phyloP scores from a whole-genome alignment of 2,329 filamentous ascomycete species.

The Colletotrichum noveboracense region DNA sequence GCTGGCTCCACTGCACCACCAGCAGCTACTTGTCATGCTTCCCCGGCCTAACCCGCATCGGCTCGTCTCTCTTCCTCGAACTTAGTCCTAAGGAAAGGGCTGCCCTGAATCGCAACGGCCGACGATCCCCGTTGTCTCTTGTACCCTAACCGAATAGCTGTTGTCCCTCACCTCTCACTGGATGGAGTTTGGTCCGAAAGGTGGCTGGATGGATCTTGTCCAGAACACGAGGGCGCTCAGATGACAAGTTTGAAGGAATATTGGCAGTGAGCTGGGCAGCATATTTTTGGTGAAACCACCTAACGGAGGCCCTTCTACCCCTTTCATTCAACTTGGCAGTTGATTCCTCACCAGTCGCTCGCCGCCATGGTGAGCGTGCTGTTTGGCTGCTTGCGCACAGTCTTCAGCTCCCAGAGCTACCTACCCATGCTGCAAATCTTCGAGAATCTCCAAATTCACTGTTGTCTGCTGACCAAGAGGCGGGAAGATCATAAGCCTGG shows the following conservation, averaged over 20 bases:
- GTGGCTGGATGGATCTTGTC: neutral
- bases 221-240: conserved; percentile 5
- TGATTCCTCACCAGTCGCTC: neutral
- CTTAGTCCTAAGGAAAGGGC: neutral
- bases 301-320: neutral
- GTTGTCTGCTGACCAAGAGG: neutral
- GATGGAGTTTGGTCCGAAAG: neutral
- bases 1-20: neutral
- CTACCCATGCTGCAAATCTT: neutral
- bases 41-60: neutral
- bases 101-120: conserved; percentile 19
- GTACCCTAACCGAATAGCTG: neutral
- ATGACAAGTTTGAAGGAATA: conserved; percentile 2
- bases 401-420: neutral
- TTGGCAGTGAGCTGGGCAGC: neutral
- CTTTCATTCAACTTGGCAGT: neutral
- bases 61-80: conserved; percentile 12
- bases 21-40: conserved; percentile 2
- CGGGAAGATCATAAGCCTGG: conserved; percentile 3
- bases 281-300: conserved; percentile 16
- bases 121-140: conserved; percentile 8
- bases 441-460: neutral
- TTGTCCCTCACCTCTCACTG: neutral
- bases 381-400: neutral
- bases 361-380: neutral